Base-by-base conservation (phyloP, 148 eudicot species). In the Fagopyrum tataricum region DNA sequence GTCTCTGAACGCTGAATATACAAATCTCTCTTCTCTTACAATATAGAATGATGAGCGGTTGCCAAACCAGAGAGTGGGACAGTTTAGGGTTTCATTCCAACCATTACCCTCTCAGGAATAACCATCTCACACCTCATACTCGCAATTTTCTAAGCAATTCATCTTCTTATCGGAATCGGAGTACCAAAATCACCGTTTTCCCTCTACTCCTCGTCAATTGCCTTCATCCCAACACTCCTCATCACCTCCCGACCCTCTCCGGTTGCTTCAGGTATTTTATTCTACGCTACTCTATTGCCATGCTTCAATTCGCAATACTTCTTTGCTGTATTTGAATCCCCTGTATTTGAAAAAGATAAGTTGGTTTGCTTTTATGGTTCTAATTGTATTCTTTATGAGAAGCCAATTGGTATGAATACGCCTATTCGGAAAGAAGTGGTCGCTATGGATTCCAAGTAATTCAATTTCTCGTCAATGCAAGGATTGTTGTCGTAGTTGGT, bases 251-350 rank as follows among this genome's bases (percentile, higher is more conserved):
- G 8, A 31, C 78, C 7, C 74, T 83, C 15, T 74, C 83, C 11
- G 78, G 76, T 73, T 81, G 79, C 49, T 83, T 82, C 71, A 89
- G 88, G 93, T 89, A 73, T 51, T 39, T 61, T 59, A 17, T 73
- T 43, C 47, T 43, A 5, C 51, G 18, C 44, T 41, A 5, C 51
- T 24, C 44, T 41, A 21, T 59, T 1, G 18, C 62, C 6, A 20
- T 47, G 13, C 18, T 75, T 31, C 24, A 21, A 2, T 43, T 9
- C 41, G 3, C 31, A 37, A 9, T 21, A 4, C 21, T 23, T 20
- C 0, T 64, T 73, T 71, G 39, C 11, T 67, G 2, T 70, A 40
- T 51, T 51, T 39, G 15, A 6, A 20, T 18, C 12, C 15, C 3
- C 20, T 76, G 51, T 24, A 9, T 18, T 68, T 4, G 51, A 4